Percentiles rank a stretch among this genome's conserved stretches.
These are phyloP conservation scores for Erythrophleum fordii DNA, from an alignment of 306 rosid species.

Conservation along the genomic window DNA sequence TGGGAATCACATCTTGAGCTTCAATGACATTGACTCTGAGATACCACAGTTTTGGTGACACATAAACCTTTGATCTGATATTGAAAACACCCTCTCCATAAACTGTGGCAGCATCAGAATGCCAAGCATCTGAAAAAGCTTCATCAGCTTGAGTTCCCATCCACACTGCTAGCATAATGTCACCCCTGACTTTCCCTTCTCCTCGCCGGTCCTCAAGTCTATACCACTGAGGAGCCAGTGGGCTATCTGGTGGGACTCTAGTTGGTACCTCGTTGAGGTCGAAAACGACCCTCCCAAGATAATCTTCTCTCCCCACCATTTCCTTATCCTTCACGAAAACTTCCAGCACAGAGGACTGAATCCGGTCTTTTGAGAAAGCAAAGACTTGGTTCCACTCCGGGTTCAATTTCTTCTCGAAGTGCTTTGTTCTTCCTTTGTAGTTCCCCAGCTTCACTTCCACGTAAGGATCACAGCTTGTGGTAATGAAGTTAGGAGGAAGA, in stretches of 20 bases:
- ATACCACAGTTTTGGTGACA: slow-evolving; percentile 92
- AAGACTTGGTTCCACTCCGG: slow-evolving; percentile 94
- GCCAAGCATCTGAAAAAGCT: slow-evolving; percentile 89
- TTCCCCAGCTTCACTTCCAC: slow-evolving; percentile 91
- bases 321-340: slow-evolving; percentile 84
- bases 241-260: slow-evolving; percentile 90
- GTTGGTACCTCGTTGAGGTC: slow-evolving; percentile 88
- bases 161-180: slow-evolving; percentile 89
- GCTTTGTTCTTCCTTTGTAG: slow-evolving; percentile 77
- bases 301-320: slow-evolving; percentile 83
- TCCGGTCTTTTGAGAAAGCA: slow-evolving; percentile 79
- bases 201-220: slow-evolving; percentile 64
- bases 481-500: slow-evolving; percentile 68
- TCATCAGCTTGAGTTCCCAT: slow-evolving; percentile 95
- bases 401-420: slow-evolving; percentile 65
- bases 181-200: slow-evolving; percentile 72
- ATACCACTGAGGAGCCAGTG: slow-evolving; percentile 89
- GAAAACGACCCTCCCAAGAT: slow-evolving; percentile 71
- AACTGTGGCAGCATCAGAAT: slow-evolving; percentile 79
- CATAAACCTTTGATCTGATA: slow-evolving; percentile 82
- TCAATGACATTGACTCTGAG: slow-evolving; percentile 78
- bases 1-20: slow-evolving; percentile 80
- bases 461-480: slow-evolving; percentile 77
- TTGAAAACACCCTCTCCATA: slow-evolving; percentile 78
- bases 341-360: slow-evolving; percentile 74